phyloP scores from a whole-genome alignment of 768 basidiomycete genomes.

The Termitomyces bulborhizus region DNA sequence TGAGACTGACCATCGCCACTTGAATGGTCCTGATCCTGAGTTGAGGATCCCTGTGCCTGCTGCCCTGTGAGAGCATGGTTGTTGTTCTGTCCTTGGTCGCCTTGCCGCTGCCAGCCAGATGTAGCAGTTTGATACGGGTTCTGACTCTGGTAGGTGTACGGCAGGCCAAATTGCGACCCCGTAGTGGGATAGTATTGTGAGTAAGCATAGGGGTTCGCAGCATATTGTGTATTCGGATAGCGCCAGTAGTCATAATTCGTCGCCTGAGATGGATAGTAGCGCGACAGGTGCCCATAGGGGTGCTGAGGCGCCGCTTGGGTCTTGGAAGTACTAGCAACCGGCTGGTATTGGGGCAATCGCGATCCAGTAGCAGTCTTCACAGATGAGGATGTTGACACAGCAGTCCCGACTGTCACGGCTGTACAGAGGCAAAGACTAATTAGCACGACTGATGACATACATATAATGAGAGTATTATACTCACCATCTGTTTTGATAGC shows the following conservation, averaged over 20 bases:
- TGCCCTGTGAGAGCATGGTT: neutral
- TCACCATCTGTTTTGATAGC: conserved; percentile 41
- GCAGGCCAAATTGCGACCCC: conserved; percentile 18
- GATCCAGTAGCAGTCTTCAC: conserved; percentile 19
- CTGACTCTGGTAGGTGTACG: conserved; percentile 17
- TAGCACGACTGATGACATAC: neutral
- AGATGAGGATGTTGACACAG: conserved; percentile 26
- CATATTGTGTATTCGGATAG: conserved; percentile 20
- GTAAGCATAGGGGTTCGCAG: conserved; percentile 22
- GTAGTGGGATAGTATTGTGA: conserved; percentile 20
- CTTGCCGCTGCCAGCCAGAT: conserved; percentile 30
- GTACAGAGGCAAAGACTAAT: conserved; percentile 7
- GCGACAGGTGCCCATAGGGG: conserved; percentile 12
- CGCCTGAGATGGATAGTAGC: conserved; percentile 17
- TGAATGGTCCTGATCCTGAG: neutral
- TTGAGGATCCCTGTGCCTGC: neutral
- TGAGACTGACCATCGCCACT: neutral
- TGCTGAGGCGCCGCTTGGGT: conserved; percentile 4
- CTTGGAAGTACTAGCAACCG: conserved; percentile 10
- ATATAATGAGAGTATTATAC: conserved; percentile 15
- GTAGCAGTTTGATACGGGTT: conserved; percentile 17
- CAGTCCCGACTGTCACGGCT: conserved; percentile 16
- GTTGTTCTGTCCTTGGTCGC: conserved; percentile 21
- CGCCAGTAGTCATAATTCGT: conserved; percentile 32
- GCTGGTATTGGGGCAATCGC: conserved; percentile 3